Evolutionary conservation across 148 eudicot species (phyloP), one percentile per base, ranked within the genome.

Genomic region (Heliamphora exappendiculata): DNA sequence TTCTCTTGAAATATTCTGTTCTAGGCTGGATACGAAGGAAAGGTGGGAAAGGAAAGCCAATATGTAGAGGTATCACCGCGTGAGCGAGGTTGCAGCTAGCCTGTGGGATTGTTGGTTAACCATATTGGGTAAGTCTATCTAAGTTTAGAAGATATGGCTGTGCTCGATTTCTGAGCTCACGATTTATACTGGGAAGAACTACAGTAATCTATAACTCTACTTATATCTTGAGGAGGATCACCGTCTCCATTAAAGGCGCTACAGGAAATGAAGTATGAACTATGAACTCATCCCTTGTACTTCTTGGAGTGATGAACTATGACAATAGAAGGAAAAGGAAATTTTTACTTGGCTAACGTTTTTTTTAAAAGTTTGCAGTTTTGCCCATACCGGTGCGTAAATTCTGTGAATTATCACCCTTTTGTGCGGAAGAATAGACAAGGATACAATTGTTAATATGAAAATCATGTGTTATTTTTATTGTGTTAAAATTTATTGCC

Each of bases 21-120:
- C 54, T 65, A 91, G 97, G 89, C 88, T 91, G 57, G 93, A 91
- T 77, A 75, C 88, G 0, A 91, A 88, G 81, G 97, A 89, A 76
- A 83, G 97, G 76, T 91, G 93, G 97, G 97, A 91, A 80, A 85
- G 93, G 78, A 91, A 91, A 76, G 88, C 97, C 75, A 91, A 91
- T 78, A 91, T 91, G 97, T 91, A 84, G 83, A 11, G 19, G 19
- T 0, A 53, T 26, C 19, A 16, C 28, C 37, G n/a, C 44, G 59
- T 70, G 10, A 50, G n/a, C 53, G 0, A 19, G 5, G 22, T 13
- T 51, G 65, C 80, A 44, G 79, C 54, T 34, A 34, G 73, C 7
- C 68, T 42, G 14, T 3, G 2, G 31, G 26, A 19, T 19, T 17
- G 62, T 64, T 41, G 72, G 55, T 24, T 8, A 72, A 39, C 41